Evolutionary conservation across 768 basidiomycete genomes (phyloP), one percentile per base, ranked within the genome.

Genomic region (Heimioporus sp.): DNA sequence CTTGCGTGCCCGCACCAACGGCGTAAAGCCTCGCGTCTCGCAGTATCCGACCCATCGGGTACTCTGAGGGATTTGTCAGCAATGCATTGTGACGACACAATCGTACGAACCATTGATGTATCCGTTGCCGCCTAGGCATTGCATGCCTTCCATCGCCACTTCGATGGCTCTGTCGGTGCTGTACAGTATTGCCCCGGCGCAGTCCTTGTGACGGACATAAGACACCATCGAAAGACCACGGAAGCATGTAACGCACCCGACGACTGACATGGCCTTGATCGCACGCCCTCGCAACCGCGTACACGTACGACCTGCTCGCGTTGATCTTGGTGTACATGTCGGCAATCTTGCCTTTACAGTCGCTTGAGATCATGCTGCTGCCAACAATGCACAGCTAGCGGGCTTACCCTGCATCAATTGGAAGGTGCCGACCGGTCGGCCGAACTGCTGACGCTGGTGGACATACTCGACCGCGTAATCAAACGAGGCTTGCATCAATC

Each of bases 1-100:
- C 94, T 67, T 97, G 95, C 20, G 94, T 94, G 16, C 95, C 95
- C n/a, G 95, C 95, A 24, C 95, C 95, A 52, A 98, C 93, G 21
- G 90, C 85, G 67, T 97, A 98, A 39, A 98, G 71, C 58, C 92
- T 76, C 15, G 94, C 80, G 65, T 98, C 95, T 43, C 94, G 81
- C 41, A 97, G 73, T 59, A 94, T 82, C 31, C 95, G 85, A 15
- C 92, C 94, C 59, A 86, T 81, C 4, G 92, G 90, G 61, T 95
- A 98, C 58, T 98, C 94, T 94, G 32, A 40, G 48, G n/a, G 24
- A 41, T 2, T 30, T 28, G 16, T 58, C 32, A 52, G 51, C 37
- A 32, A 30, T 24, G 43, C 17, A 16, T 4, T 28, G 36, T 49
- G 20, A 17, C 13, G 15, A 28, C 7, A 36, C 10, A 36, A 17